Base-by-base conservation (phyloP, 768 basidiomycete genomes). In the Russula ochroleuca region DNA sequence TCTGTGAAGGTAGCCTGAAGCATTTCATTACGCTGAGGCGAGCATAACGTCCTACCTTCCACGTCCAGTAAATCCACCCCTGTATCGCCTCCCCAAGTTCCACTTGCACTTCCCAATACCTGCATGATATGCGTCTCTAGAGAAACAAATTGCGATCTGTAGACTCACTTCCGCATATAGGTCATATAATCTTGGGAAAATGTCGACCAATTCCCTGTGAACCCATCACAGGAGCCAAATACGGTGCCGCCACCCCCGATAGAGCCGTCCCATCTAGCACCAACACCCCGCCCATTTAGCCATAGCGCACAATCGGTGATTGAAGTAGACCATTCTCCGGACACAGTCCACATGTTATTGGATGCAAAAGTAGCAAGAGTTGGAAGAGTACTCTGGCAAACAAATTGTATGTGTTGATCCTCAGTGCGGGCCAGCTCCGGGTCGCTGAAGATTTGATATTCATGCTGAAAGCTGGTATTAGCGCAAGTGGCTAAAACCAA, bases 61-160 rank as follows among this genome's bases (percentile, higher is more conserved):
- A 90, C 8, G 88, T 83, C 87, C 87, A 89, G 67, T 80, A 88
- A 5, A 87, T 77, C 88, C 88, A 90, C 21, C 88, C 87, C 49
- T 83, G 80, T 15, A 85, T 80, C 38, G 77, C 78, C 74, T 93
- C 91, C 23, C 87, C 90, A 57, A 89, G 79, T 62, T 81, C 82
- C 15, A 86, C 83, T 73, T 93, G 92, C 5, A 85, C 85, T 70
- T 94, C 91, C 81, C 87, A 94, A 68, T 88, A 91, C 71, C 84
- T 85, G 8, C 38, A 21, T 38, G n/a, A 5, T 48, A 28, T 53
- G 25, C 53, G 43, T 41, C n/a, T 31, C 37, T 43, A 48, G 13
- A 37, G 14, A 25, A 61, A 56, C 13, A 5, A 31, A 55, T 40
- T 11, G 5, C 3, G 14, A 14, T 15, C 13, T 47, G 10, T n/a